Evolutionary conservation across 2,329 filamentous ascomycete genomes (phyloP).

Genomic region (Rutstroemia sp.): DNA sequence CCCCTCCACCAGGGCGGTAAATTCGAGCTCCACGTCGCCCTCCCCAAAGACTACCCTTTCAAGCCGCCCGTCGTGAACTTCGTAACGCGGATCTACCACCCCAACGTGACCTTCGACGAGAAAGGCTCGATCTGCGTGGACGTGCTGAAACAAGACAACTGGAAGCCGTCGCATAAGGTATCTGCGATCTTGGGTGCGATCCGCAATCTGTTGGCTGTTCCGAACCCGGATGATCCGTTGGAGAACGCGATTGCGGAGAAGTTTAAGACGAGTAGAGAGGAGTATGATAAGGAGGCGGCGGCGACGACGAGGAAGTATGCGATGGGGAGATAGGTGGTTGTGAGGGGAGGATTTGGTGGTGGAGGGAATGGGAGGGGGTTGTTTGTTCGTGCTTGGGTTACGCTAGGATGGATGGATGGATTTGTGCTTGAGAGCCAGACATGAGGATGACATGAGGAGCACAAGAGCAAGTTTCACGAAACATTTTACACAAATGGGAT

Average conservation of each 20-base stretch:
- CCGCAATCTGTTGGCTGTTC: constrained; percentile 55
- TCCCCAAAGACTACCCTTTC: constrained; percentile 68
- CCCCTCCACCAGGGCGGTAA: constrained; percentile 45
- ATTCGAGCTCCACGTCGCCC: constrained; percentile 57
- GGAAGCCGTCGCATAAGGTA: constrained; percentile 68
- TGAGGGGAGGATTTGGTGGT: too few species aligned
- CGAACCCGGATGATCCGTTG: constrained; percentile 65
- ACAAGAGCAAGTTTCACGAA: too few species aligned
- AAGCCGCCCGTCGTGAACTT: constrained; percentile 64
- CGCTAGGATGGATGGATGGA: too few species aligned
- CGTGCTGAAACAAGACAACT: constrained; percentile 61
- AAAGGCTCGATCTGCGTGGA: constrained; percentile 69
- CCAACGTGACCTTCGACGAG: constrained; percentile 67
- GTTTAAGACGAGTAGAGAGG: constrained; percentile 54
- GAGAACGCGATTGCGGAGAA: constrained; percentile 62
- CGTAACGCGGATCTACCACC: constrained; percentile 69
- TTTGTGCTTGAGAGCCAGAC: too few species aligned
- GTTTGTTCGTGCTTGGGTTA: too few species aligned
- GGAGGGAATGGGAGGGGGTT: too few species aligned
- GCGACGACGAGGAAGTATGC: constrained; percentile 65
- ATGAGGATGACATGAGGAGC: too few species aligned
- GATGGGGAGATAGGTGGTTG: constrained; percentile 16
- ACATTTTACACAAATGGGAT: too few species aligned
- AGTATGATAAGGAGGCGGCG: constrained; percentile 58
- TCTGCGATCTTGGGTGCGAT: constrained; percentile 57